Base-by-base conservation (phyloP, 192 early-diverging fungal species). In the Backusella australiensis region DNA sequence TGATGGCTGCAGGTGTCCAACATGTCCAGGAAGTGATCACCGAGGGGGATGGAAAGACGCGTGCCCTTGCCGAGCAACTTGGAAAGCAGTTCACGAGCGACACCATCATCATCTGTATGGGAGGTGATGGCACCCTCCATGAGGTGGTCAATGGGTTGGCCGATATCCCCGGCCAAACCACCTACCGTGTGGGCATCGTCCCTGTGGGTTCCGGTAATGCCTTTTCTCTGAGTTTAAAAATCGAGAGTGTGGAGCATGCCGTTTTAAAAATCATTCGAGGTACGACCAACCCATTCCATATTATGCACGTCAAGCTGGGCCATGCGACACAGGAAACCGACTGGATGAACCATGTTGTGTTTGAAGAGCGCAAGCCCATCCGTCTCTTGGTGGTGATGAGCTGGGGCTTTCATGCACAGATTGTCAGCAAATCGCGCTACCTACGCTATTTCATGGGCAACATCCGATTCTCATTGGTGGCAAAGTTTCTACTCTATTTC, bases 141-240 rank as follows among this genome's bases (percentile, higher is more conserved):
- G 86, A 88, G 34, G 67, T 88, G 2, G 69, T 88, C 49, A 88
- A 88, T 71, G 86, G 86, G 4, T 63, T 88, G 3, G 56, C 79
- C 32, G 79, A 83, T n/a, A 71, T 77, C 3, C 67, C 66, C 41
- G 73, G 21, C 63, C 39, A 19, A 66, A 75, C 44, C 19, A 46
- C 12, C 21, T 74, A 71, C 52, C 81, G 26, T 59, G 70, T 88
- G 2, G 85, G 80, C 12, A 69, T 88, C 3, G 59, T 88, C 5
- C 85, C 86, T 34, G 77, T 78, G 26, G 86, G 86, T 52, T 83
- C 85, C 11, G 86, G 82, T 21, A 88, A 88, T 75, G 86, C 86
- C 1, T 82, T 85, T 74, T 79, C 85, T 0, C 77, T 82, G 8
- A 79, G 83, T 9, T 39, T 84, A 14, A 77, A 80, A 44, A 81